Base-by-base conservation (phyloP, 768 basidiomycete species). In the Podaxis pistillaris region DNA sequence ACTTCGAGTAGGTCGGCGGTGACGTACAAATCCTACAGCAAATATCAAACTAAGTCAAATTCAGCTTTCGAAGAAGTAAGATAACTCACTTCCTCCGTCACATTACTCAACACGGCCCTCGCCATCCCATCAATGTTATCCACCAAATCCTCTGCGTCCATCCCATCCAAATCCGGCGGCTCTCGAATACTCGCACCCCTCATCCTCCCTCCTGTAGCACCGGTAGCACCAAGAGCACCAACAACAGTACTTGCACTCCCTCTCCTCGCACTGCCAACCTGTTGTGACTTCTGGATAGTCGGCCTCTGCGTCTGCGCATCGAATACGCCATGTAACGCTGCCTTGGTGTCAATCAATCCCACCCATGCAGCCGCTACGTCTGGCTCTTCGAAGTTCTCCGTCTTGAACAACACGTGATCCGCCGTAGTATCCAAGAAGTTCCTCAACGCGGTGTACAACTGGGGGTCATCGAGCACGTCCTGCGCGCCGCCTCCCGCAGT, bases 1-100 rank as follows among this genome's bases (percentile, higher is more conserved):
- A 91, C 84, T 72, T 94, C 93, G 9, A 94, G 79, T 17, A 93
- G 74, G 71, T 94, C 93, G 4, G 87, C 84, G 6, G 89, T 86
- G 47, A 87, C 78, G 67, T 91, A 89, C 40, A 94, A 77, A 73
- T 94, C 92, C 90, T 93, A 56, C 5, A 65, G 37, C 17, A 13
- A 17, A 50, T 17, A 26, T 12, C 59, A 36, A 63, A 26, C 41
- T 38, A 49, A 57, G 26, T 36, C n/a, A 15, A 13, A 58, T 9
- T 53, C 22, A 63, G 26, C 59, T 17, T 68, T 51, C 47, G 13
- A 30, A 58, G 55, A 51, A 24, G 52, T 17, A 2, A 50, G 51
- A 47, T 49, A 33, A 58, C 76, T 63, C 69, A 91, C 91, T 79
- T 93, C 91, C 70, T 90, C 86, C 24, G 84, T 86, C 38, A 94